Evolutionary conservation across 1,284 basidiomycete genomes (phyloP).

Genomic region (Heterobasidion annosum): DNA sequence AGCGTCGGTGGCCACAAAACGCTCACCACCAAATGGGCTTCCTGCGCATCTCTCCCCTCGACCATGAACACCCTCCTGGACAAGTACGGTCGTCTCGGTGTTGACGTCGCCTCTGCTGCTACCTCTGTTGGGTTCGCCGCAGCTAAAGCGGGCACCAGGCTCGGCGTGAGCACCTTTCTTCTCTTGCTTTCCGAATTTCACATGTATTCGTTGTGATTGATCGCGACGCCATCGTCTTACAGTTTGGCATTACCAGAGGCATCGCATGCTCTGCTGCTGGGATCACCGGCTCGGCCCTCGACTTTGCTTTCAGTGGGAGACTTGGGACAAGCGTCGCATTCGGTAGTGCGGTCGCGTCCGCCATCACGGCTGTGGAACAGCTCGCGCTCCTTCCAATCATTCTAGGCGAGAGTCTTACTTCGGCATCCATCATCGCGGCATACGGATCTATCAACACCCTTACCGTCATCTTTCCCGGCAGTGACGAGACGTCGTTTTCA

Average conservation of each 20-base stretch:
- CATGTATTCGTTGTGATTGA: conserved; percentile 4
- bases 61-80: conserved; percentile 40
- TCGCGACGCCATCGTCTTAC: conserved; percentile 4
- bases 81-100: conserved; percentile 46
- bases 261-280: conserved; percentile 50
- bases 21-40: background rate
- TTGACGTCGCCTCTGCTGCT: conserved; percentile 56
- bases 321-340: conserved; percentile 47
- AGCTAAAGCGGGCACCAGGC: conserved; percentile 55
- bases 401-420: conserved; percentile 68
- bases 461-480: conserved; percentile 62
- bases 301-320: conserved; percentile 53
- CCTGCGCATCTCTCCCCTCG: conserved; percentile 1
- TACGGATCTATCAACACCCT: conserved; percentile 66
- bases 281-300: conserved; percentile 47
- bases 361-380: conserved; percentile 59
- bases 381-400: conserved; percentile 64
- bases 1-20: background rate
- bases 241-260: conserved; percentile 64
- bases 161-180: conserved; percentile 42
- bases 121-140: conserved; percentile 55
- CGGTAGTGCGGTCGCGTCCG: conserved; percentile 47
- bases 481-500: conserved; percentile 70
- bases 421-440: conserved; percentile 62
- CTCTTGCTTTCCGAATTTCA: background rate